Evolutionary conservation across 768 basidiomycete species (phyloP), one percentile per base, ranked within the genome.

Genomic region (Russula griseocarnosa): DNA sequence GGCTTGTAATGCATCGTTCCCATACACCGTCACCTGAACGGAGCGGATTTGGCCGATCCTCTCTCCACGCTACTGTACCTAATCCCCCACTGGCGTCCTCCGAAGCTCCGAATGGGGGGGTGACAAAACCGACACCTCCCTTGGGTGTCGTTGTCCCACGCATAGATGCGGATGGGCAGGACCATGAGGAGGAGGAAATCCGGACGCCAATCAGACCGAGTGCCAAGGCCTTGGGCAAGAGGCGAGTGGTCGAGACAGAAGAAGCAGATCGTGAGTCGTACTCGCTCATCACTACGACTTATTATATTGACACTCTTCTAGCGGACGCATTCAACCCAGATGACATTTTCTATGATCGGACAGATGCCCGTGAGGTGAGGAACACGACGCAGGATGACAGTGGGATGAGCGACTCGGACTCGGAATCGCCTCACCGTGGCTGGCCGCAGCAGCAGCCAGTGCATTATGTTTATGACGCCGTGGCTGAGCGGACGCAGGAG

Each of bases 381-480:
- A 71, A 58, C 73, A 68, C 63, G 64, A 47, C 57, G 60, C 46
- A 64, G 53, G 56, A 68, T 55, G 73, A 74, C 26, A 60, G 73
- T 14, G 82, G 53, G 36, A 56, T 65, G 20, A 65, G 64, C 26
- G 67, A 85, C 49, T 82, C 80, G 30, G 85, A 86, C 54, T 78
- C 79, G 11, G 84, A 84, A 26, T 81, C 82, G 32, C 74, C 74
- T 16, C 71, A 69, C 18, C 75, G 73, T 69, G 73, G 73, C 44
- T 72, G 69, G 32, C 70, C 70, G 66, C 82, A 81, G 54, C 82
- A 81, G 54, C 80, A 75, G 22, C 82, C 84, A 3, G 79, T 84
- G 28, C 82, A 82, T 16, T 94, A 88, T 74, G 92, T 89, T n/a
- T 97, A 97, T 73, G 94, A 97, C 72, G 94, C 94, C 0, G 92